Base-by-base conservation (phyloP, 352 stramenopile genomes). In the Bremia lactucae region DNA sequence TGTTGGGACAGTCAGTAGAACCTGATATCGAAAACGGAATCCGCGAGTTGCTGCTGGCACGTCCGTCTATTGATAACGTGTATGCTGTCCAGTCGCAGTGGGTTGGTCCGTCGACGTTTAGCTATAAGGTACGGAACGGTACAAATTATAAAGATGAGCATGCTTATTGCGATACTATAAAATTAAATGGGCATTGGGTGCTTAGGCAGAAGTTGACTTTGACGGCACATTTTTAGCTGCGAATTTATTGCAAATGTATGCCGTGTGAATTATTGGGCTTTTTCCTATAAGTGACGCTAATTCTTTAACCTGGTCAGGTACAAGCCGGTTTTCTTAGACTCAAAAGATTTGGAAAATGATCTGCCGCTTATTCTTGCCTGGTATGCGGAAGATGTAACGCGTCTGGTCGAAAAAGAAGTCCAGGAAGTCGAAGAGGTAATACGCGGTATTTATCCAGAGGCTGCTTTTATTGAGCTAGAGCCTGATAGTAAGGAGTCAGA, bases 181-280 rank as follows among this genome's bases (percentile, higher is more conserved):
- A n/a, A n/a, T n/a, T n/a, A n/a, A n/a, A 24, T 25, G 36, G 3
- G 40, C 54, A 11, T 53, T 23, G 18, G 25, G 10, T 46, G 13
- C 31, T 45, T 23, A 91, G 79, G 95, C 95, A 15, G 95, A 99
- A 67, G 87, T 99, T 4, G 96, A 99, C 65, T 98, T 99, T 71
- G 96, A 99, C 53, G 95, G 95, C 41, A 99, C 95, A 28, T 98
- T 96, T 59, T 55, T 99, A 29, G 94, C 95, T 11, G 96, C 96
- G 6, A 88, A 96, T 46, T 72, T 99, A 5, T 62, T 92, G 5
- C 73, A 85, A 67, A 93, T 86, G 72, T 87, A 69, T 42, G 60
- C 38, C 5, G 26, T 14, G 0, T 59, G n/a, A 31, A 44, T 6
- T 28, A 16, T 3, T 42, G 36, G 1, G 10, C 33, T 9, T 45